Evolutionary conservation across 2,329 filamentous ascomycete genomes (phyloP), one percentile per base, ranked within the genome.

Genomic region (Cordyceps tenuipes): DNA sequence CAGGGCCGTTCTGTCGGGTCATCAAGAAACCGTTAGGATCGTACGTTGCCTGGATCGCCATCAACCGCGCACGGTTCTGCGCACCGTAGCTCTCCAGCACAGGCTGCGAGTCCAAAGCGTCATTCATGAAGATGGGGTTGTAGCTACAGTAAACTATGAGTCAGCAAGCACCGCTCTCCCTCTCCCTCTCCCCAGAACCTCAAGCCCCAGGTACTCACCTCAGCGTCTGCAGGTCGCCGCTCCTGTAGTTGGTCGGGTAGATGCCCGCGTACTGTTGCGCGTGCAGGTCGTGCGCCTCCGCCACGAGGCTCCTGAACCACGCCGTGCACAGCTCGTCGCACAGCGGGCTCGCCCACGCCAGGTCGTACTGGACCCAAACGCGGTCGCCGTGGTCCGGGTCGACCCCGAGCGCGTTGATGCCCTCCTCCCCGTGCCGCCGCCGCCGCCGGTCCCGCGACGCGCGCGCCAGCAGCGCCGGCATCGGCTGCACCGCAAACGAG

Each of bases 301-400:
- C 46, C n/a, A 64, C 58, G 9, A 57, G n/a, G 15, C 56, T 51
- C 13, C 21, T 34, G 13, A 66, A 29, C 26, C 57, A 66, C 5
- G 55, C 12, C 1, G 62, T 61, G 36, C 65, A 67, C 12, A 31
- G 10, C 1, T 50, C 26, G 53, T 70, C 68, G 21, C 64, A 67
- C 10, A 62, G 15, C 1, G 58, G 53, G 21, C 59, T 64, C 3
- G 65, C 41, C 68, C 69, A 70, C 8, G 67, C 63, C 13, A 66
- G 47, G 9, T 68, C 68, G 66, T 71, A 73, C 36, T 67, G 65
- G 58, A 69, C 65, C 75, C 68, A 71, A 15, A 70, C 62, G 8
- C 66, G 64, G 51, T 70, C 68, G 15, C 69, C 68, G 12, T 64
- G 48, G 3, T 63, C 59, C 2, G 68, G 64, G 17, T 61, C 60